phyloP scores from a whole-genome alignment of 1,139 yeast species.

The Suhomyces yuchorum region DNA sequence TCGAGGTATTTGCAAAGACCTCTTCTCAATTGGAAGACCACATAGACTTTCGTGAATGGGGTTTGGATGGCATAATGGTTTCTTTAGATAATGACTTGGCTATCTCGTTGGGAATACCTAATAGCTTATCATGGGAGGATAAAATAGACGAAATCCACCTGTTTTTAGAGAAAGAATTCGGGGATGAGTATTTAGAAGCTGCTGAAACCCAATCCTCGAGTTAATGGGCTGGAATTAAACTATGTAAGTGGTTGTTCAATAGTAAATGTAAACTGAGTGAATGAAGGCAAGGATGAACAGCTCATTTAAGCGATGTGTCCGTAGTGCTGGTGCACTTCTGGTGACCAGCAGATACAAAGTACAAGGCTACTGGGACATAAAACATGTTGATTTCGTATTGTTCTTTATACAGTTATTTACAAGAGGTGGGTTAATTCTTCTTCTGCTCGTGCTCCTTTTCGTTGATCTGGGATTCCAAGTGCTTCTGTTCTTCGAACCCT shows the following conservation, averaged over 20 bases:
- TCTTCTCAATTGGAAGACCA: neutral
- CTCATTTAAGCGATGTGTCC: no score
- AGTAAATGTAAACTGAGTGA: no score
- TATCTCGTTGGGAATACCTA: neutral
- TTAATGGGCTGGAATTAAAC: no score
- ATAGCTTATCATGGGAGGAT: neutral
- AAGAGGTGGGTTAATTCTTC: neutral
- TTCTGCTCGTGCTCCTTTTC: neutral
- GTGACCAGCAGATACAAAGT: no score
- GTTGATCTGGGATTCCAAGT: conserved; percentile 2
- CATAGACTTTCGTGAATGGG: neutral
- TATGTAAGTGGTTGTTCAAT: no score
- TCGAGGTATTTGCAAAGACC: neutral
- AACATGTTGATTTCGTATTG: neutral
- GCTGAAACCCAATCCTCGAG: no score
- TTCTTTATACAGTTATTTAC: conserved; percentile 1
- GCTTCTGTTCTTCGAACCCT: conserved; percentile 34
- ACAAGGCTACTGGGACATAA: neutral
- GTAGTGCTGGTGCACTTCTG: no score
- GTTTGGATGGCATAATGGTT: neutral
- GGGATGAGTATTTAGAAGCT: neutral
- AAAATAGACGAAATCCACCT: neutral
- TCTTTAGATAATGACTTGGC: neutral
- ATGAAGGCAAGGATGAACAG: no score
- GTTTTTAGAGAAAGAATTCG: neutral